Conservation (phyloP, 2,329 filamentous ascomycete species). For the Ophiosphaerella herpotricha region DNA sequence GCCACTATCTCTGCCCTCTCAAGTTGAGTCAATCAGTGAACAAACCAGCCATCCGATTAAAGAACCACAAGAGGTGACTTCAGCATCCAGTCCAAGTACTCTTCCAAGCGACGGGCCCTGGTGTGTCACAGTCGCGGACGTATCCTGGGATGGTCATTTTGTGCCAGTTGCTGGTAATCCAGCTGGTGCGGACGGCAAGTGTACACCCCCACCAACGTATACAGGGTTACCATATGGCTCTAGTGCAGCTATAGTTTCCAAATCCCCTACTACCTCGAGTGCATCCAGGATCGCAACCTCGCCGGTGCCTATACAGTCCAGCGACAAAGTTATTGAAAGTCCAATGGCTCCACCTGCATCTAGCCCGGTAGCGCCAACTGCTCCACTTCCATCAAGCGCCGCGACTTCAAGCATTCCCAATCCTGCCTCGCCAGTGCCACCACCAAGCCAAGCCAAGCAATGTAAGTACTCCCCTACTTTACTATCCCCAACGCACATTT, state of each 20-base stretch:
- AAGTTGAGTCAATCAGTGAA: not conserved
- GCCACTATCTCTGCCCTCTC: not conserved
- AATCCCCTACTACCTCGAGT: not conserved
- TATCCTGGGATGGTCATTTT: slow-evolving; percentile 8
- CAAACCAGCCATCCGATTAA: not conserved
- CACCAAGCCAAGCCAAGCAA: not conserved
- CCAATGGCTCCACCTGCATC: not conserved
- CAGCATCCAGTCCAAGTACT: not conserved
- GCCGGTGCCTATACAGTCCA: not conserved
- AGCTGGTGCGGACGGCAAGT: slow-evolving; percentile 13
- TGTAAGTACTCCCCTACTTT: not conserved
- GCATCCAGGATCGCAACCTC: not conserved
- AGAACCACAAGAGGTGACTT: not conserved
- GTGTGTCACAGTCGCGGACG: slow-evolving; percentile 20
- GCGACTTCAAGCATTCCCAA: not conserved
- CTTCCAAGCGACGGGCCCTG: slow-evolving; percentile 4
- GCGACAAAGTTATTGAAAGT: not conserved
- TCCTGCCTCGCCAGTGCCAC: not conserved
- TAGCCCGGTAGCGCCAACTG: not conserved
- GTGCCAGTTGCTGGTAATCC: slow-evolving; percentile 11
- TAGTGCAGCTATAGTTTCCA: not conserved
- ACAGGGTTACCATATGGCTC: slow-evolving; percentile 10
- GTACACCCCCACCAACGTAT: slow-evolving; percentile 9
- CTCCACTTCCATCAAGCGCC: not conserved
- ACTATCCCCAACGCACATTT: not conserved